phyloP scores from a whole-genome alignment of 2,329 filamentous ascomycete species.

The Pleomassaria siparia region DNA sequence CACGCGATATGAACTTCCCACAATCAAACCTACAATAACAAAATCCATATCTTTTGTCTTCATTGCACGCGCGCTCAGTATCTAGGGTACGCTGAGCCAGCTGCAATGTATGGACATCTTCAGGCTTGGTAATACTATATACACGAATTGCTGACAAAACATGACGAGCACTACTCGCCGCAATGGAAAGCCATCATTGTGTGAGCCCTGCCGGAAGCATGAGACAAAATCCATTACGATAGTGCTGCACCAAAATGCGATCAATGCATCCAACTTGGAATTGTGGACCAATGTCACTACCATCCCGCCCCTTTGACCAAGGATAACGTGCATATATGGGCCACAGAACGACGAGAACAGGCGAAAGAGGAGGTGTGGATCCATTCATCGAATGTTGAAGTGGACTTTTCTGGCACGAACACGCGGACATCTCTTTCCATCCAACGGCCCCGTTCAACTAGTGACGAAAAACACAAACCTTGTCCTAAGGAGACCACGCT shows the following conservation, averaged over 20 bases:
- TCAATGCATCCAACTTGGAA: constrained; percentile 36
- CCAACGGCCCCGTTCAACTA: background rate
- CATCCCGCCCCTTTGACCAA: constrained; percentile 41
- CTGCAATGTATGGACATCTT: background rate
- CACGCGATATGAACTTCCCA: background rate
- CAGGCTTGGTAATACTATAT: background rate
- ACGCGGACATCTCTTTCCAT: background rate
- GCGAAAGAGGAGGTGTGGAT: constrained; percentile 29
- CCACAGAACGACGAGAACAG: constrained; percentile 18
- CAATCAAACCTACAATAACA: no score
- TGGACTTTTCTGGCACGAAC: background rate
- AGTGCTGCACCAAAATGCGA: constrained; percentile 35
- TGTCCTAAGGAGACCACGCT: constrained; percentile 13
- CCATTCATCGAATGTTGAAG: background rate
- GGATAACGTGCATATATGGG: constrained; percentile 15
- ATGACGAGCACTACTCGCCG: constrained; percentile 27
- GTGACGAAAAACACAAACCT: background rate
- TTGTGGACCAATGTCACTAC: constrained; percentile 37
- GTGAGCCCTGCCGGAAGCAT: constrained; percentile 36
- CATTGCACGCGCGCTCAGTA: no score
- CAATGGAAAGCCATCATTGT: constrained; percentile 37
- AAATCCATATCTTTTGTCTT: no score
- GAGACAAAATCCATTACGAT: constrained; percentile 39
- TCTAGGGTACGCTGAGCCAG: background rate
- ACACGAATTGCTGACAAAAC: background rate